Conservation (phyloP, 257 asterid species). For the Thymus quinquecostatus region DNA sequence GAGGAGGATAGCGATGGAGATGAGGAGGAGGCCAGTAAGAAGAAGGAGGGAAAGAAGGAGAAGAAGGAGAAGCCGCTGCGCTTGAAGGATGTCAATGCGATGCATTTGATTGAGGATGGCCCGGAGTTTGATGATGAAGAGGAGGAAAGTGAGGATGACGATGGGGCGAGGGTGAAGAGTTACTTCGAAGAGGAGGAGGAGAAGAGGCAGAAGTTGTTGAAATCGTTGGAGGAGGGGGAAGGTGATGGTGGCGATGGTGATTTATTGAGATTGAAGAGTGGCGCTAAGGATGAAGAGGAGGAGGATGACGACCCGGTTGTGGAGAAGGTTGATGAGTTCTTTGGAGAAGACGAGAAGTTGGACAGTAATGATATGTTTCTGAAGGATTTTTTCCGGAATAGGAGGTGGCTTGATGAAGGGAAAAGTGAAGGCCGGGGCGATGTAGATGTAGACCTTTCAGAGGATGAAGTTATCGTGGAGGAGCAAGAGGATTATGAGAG, state of each 20-base stretch:
- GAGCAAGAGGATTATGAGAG: conserved; percentile 84
- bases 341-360: conserved; percentile 71
- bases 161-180: conserved; percentile 47
- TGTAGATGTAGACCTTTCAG: conserved; percentile 47
- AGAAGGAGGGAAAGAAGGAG: conserved; percentile 15
- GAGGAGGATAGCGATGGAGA: conserved; percentile 41
- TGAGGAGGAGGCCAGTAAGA: conserved; percentile 24
- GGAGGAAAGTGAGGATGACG: conserved; percentile 30
- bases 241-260: conserved; percentile 47
- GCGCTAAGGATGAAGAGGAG: conserved; percentile 34
- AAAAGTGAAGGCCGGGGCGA: conserved; percentile 31
- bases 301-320: conserved; percentile 45
- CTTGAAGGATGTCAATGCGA: conserved; percentile 75
- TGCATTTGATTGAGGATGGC: conserved; percentile 72
- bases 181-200: conserved; percentile 75
- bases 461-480: conserved; percentile 78
- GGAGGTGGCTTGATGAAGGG: conserved; percentile 63
- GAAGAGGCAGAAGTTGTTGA: conserved; percentile 48
- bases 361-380: conserved; percentile 55
- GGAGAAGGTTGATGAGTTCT: conserved; percentile 60
- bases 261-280: conserved; percentile 53
- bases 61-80: conserved; percentile 64
- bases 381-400: conserved; percentile 62
- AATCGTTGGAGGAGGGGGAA: conserved; percentile 50
- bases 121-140: conserved; percentile 63